Percentiles rank a stretch among this genome's conserved stretches.
Evolutionary conservation across 2,329 filamentous ascomycete genomes (phyloP).

Genomic region (Pezicula radicicola): DNA sequence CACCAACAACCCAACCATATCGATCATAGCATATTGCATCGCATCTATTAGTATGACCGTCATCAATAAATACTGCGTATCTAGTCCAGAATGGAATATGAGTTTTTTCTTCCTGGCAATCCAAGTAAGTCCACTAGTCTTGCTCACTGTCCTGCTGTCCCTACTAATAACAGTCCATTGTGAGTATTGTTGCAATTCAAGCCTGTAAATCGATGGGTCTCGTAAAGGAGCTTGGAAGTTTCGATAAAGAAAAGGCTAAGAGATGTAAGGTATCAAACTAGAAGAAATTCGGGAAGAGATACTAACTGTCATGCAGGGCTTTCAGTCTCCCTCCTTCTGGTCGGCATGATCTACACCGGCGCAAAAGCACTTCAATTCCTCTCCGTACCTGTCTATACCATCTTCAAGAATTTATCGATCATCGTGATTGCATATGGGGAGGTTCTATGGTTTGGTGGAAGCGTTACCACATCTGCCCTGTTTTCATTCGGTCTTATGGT

Average conservation of each 20-base stretch:
- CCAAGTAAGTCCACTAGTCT: too few species aligned
- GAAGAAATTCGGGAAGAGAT: constrained; percentile 1
- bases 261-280: constrained; percentile 60
- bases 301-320: constrained; percentile 64
- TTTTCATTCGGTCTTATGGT: constrained; percentile 98
- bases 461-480: constrained; percentile 80
- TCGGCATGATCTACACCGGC: constrained; percentile 98
- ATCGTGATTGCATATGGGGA: constrained; percentile 98
- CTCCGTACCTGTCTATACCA: constrained; percentile 97
- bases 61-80: constrained; percentile 98
- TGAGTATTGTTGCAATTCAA: constrained; percentile 83
- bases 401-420: constrained; percentile 99
- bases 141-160: constrained; percentile 5
- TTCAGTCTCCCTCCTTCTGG: constrained; percentile 89
- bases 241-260: constrained; percentile 84
- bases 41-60: constrained; percentile 99
- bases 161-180: constrained; percentile 62
- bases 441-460: constrained; percentile 96
- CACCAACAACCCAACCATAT: constrained; percentile 73
- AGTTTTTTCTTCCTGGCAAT: constrained; percentile 93
- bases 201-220: constrained; percentile 76
- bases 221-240: constrained; percentile 77
- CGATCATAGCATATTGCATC: constrained; percentile 86
- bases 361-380: constrained; percentile 95
- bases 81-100: constrained; percentile 86